Conservation (phyloP, 2,329 filamentous ascomycete genomes). For the Aspergillus sp. region DNA sequence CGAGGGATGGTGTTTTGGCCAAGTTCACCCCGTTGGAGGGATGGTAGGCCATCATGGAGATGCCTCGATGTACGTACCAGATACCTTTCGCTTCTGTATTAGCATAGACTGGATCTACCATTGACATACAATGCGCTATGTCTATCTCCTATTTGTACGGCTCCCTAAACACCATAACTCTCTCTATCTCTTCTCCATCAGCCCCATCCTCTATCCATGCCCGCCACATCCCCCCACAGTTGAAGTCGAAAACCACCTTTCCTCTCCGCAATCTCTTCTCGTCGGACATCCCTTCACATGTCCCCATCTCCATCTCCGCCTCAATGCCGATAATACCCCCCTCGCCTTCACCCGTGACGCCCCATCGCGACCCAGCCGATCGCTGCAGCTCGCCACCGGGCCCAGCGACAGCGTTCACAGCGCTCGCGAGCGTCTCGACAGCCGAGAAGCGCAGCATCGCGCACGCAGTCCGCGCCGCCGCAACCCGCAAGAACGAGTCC, state of each 20-base stretch:
- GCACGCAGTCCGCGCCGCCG: conserved; percentile 68
- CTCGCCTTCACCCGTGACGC: conserved; percentile 70
- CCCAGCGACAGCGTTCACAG: conserved; percentile 66
- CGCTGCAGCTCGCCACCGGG: conserved; percentile 69
- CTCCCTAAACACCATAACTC: conserved; percentile 45
- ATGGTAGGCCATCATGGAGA: conserved; percentile 18
- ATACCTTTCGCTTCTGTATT: not conserved
- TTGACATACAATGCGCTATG: not conserved
- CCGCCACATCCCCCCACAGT: conserved; percentile 84
- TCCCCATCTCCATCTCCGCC: conserved; percentile 53
- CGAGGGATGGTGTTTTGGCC: conserved; percentile 69
- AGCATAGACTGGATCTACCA: not conserved
- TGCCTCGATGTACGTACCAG: too few relatives aligned
- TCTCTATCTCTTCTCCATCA: conserved; percentile 31
- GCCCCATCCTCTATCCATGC: conserved; percentile 58
- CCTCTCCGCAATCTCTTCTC: conserved; percentile 33
- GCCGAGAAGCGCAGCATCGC: conserved; percentile 66
- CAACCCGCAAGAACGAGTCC: conserved; percentile 75
- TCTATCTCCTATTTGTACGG: conserved; percentile 27
- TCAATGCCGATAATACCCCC: conserved; percentile 78
- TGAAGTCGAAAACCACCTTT: conserved; percentile 71
- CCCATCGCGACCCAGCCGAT: conserved; percentile 73
- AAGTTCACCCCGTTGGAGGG: conserved; percentile 51
- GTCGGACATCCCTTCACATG: conserved; percentile 36
- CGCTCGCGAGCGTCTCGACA: conserved; percentile 50